A percentile compares a stretch with the other conserved stretches of the same genome.
Conservation (phyloP, 2,329 filamentous ascomycete genomes). For the Lomentospora prolificans region DNA sequence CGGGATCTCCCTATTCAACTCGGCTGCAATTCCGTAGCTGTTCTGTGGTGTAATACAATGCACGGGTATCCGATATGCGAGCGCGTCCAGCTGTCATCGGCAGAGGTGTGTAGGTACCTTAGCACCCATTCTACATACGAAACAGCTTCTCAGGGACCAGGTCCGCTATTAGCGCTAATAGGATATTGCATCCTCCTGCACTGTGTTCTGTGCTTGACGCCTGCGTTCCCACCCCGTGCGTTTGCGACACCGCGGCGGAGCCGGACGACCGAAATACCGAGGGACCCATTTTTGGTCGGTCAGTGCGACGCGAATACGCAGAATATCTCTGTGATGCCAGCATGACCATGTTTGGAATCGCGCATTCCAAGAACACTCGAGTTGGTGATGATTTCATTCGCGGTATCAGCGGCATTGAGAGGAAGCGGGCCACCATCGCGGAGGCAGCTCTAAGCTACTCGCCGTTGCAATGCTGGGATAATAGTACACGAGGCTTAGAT, state of each 20-base stretch:
- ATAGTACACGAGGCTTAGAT: slow-evolving; percentile 43
- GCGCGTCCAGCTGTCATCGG: neutral
- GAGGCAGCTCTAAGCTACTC: slow-evolving; percentile 18
- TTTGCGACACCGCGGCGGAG: neutral
- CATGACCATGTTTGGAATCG: too few relatives aligned
- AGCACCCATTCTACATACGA: neutral
- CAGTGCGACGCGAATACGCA: neutral
- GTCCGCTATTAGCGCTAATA: neutral
- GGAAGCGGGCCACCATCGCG: slow-evolving; percentile 24
- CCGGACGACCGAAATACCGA: neutral
- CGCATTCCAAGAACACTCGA: neutral
- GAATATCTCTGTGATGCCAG: too few relatives aligned
- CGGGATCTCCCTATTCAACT: neutral
- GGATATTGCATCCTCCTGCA: neutral
- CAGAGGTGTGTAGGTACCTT: neutral
- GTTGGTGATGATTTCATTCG: too few relatives aligned
- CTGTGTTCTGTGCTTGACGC: too few relatives aligned
- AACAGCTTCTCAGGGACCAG: neutral
- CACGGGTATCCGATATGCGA: neutral
- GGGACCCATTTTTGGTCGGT: neutral
- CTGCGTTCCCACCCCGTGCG: neutral
- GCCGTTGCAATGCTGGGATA: slow-evolving; percentile 26
- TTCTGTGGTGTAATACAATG: neutral
- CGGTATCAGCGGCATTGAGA: slow-evolving; percentile 56
- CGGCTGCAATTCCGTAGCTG: neutral